Percentiles rank a stretch among this genome's conserved stretches.
phyloP scores from a whole-genome alignment of 192 early-diverging fungal genomes.

The Backusella morwellensis region DNA sequence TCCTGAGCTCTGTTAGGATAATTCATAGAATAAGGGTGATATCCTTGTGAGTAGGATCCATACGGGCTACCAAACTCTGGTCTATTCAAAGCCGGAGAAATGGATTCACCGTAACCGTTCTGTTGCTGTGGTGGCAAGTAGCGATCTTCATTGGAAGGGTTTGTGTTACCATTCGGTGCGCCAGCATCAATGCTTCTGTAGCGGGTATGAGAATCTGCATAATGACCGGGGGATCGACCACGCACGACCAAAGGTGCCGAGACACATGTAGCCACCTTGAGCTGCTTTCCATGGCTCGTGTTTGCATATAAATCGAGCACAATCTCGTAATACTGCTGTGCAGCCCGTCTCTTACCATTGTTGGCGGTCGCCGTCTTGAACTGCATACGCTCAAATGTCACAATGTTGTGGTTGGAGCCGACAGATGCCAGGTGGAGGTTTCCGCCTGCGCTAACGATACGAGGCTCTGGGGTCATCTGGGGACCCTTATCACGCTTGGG shows the following conservation, averaged over 20 bases:
- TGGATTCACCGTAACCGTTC: background rate
- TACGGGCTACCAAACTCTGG: background rate
- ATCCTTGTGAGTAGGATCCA: background rate
- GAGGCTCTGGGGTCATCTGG: conserved; percentile 66
- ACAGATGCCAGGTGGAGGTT: conserved; percentile 48
- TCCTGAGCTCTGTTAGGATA: background rate
- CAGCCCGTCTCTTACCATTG: conserved; percentile 84
- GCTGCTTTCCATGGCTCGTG: conserved; percentile 48
- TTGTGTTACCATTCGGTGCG: conserved; percentile 6
- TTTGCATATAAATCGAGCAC: conserved; percentile 70
- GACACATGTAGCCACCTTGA: conserved; percentile 61
- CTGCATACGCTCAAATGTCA: conserved; percentile 87
- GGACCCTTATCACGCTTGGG: conserved; percentile 95
- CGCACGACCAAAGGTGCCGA: conserved; percentile 83
- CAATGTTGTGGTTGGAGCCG: conserved; percentile 45
- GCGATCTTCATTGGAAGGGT: background rate
- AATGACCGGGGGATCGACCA: conserved; percentile 88
- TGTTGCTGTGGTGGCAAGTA: background rate
- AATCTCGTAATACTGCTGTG: conserved; percentile 88
- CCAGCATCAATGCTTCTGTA: conserved; percentile 28
- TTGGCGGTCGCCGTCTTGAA: conserved; percentile 95
- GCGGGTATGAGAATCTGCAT: conserved; percentile 53
- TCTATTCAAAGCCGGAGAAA: background rate
- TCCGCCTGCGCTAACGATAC: conserved; percentile 57
- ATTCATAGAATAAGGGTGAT: background rate